These are phyloP conservation scores for Schizothecium vesticola DNA, from an alignment of 495 filamentous ascomycete genomes.

Conservation along the genomic window DNA sequence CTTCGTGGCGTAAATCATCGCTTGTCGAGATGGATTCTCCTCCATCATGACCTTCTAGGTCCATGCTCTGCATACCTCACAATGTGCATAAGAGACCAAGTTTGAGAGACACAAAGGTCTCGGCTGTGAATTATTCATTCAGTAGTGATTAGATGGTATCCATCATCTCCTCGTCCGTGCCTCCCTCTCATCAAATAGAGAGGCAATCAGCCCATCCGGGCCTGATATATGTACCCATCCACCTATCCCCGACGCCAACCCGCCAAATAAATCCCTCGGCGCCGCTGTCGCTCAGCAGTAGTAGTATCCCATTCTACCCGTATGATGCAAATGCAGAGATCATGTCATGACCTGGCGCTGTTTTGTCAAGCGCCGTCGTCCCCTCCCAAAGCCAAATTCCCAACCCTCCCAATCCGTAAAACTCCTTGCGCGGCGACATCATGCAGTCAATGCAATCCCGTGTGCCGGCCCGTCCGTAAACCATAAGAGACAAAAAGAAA, in stretches of 20 bases:
- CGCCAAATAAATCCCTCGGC: not conserved
- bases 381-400: not conserved
- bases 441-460: conserved; percentile 7
- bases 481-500: not conserved
- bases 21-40: too few species aligned
- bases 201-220: not conserved
- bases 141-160: not conserved
- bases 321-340: not conserved
- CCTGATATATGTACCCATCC: not conserved
- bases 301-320: not conserved
- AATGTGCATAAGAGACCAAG: not conserved
- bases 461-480: not conserved
- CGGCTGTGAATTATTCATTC: not conserved
- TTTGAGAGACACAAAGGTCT: not conserved
- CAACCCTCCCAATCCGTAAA: not conserved
- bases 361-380: not conserved
- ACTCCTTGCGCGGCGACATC: not conserved
- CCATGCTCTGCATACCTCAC: not conserved
- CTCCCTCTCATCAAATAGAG: not conserved
- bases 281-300: not conserved
- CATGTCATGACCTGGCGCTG: not conserved
- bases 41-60: too few species aligned
- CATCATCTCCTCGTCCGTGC: not conserved
- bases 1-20: too few species aligned
- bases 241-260: not conserved